These are phyloP conservation scores for Funneliformis geosporum DNA, from an alignment of 192 early-diverging fungal genomes.

Conservation along the genomic window DNA sequence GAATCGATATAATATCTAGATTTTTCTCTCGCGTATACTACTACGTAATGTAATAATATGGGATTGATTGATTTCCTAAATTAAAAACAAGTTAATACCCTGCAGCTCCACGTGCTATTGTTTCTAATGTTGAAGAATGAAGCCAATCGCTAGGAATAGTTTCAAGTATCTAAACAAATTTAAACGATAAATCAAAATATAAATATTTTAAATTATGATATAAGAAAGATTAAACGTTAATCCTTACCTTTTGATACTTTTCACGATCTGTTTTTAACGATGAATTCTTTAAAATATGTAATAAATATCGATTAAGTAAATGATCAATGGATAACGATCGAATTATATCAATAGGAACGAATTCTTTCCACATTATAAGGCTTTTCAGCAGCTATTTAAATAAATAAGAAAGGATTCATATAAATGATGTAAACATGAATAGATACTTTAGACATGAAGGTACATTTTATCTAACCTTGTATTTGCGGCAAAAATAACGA, in stretches of 20 bases:
- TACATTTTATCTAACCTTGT: neutral
- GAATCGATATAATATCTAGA: too few species aligned
- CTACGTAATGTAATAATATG: too few species aligned
- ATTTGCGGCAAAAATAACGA: slow-evolving; percentile 22
- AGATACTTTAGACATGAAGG: too few species aligned
- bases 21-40: too few species aligned
- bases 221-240: neutral
- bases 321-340: neutral
- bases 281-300: neutral
- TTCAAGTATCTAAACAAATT: slow-evolving; percentile 22
- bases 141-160: slow-evolving; percentile 26
- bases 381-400: slow-evolving; percentile 1
- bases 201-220: neutral
- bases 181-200: neutral
- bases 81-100: neutral
- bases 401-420: neutral
- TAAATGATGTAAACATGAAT: neutral
- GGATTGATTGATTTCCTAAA: too few species aligned
- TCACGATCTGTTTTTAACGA: neutral
- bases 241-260: slow-evolving; percentile 27
- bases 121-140: neutral
- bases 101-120: slow-evolving; percentile 20
- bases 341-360: neutral
- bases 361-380: slow-evolving; percentile 12
- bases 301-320: slow-evolving; percentile 13